phyloP scores from a whole-genome alignment of 2,329 filamentous ascomycete species.

The Fusarium pininemorale region DNA sequence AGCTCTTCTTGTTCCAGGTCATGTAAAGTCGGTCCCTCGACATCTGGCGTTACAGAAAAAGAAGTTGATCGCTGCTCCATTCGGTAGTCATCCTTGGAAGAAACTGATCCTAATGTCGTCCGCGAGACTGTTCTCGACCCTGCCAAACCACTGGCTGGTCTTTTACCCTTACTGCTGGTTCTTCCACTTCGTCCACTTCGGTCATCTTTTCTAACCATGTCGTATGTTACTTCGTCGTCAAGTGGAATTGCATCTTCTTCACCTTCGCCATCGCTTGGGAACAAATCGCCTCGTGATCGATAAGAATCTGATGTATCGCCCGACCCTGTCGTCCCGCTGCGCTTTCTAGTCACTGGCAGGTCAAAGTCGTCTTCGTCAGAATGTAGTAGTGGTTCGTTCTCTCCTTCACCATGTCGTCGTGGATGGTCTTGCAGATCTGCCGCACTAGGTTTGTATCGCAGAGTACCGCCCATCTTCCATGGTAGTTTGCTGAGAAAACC shows the following conservation, averaged over 20 bases:
- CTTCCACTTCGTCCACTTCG: constrained; percentile 67
- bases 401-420: constrained; percentile 60
- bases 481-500: constrained; percentile 86
- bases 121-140: constrained; percentile 65
- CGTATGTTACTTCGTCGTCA: constrained; percentile 90
- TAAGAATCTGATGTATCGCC: constrained; percentile 86
- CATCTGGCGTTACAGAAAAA: constrained; percentile 49
- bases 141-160: constrained; percentile 50
- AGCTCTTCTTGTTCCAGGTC: constrained; percentile 65
- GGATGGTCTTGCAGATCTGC: constrained; percentile 92
- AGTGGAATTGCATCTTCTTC: constrained; percentile 94
- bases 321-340: constrained; percentile 83
- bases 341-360: constrained; percentile 54
- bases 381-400: constrained; percentile 75
- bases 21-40: constrained; percentile 57
- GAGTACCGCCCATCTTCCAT: constrained; percentile 82
- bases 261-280: constrained; percentile 85
- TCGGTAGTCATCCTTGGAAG: constrained; percentile 47
- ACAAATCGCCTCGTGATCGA: constrained; percentile 87
- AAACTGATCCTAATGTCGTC: constrained; percentile 61
- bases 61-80: constrained; percentile 41
- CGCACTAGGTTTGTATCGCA: constrained; percentile 90
- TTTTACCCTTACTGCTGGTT: constrained; percentile 68
- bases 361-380: constrained; percentile 45
- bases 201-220: constrained; percentile 80